Evolutionary conservation across 2,329 filamentous ascomycete genomes (phyloP).

Genomic region (Nothomitra cinnamomea): DNA sequence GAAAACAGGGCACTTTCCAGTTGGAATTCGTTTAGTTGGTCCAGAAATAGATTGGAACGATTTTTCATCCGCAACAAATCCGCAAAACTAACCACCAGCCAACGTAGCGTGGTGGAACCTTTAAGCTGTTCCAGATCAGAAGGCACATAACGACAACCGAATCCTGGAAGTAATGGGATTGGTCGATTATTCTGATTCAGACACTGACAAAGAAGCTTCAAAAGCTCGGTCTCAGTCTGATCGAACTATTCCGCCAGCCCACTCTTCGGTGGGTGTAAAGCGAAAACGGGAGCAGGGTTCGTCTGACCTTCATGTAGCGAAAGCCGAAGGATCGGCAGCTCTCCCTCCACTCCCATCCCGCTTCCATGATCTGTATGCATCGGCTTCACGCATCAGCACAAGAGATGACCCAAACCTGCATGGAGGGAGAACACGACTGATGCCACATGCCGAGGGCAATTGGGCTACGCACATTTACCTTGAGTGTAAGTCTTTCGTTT

Average conservation of each 20-base stretch:
- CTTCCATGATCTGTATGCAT: constrained; percentile 84
- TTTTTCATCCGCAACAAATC: no score
- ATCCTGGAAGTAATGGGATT: constrained; percentile 32
- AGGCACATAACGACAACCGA: no score
- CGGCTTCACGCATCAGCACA: constrained; percentile 58
- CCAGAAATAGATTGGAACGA: no score
- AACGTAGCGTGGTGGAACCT: no score
- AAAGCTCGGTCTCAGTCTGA: not conserved
- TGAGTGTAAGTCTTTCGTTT: constrained; percentile 52
- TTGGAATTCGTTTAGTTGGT: no score
- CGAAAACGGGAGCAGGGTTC: constrained; percentile 13
- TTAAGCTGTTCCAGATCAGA: no score
- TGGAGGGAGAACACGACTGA: constrained; percentile 64
- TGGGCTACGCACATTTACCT: constrained; percentile 90
- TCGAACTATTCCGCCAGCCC: not conserved
- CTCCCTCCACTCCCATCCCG: constrained; percentile 60
- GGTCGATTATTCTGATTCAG: constrained; percentile 40
- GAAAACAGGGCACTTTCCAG: no score
- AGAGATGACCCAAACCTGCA: constrained; percentile 73
- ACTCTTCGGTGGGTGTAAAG: constrained; percentile 12
- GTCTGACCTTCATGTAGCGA: not conserved
- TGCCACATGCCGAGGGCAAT: constrained; percentile 71
- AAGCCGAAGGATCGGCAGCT: constrained; percentile 9
- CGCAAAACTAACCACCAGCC: no score
- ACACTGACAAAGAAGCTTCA: constrained; percentile 4